These are phyloP conservation scores for Nakazawaea pomicola DNA, from an alignment of 805 yeast genomes.

Conservation along the genomic window DNA sequence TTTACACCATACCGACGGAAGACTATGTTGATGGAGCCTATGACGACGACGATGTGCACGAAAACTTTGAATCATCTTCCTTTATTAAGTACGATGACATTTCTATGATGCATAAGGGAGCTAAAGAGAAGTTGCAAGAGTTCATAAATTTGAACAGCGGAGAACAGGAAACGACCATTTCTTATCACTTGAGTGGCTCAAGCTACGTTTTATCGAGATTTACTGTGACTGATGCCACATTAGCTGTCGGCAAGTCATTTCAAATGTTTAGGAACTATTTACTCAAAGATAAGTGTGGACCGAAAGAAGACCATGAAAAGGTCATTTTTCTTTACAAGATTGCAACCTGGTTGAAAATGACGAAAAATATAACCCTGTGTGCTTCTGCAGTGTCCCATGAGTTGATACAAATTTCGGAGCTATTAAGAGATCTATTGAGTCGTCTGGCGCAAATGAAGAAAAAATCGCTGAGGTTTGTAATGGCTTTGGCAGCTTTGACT, in stretches of 20 bases:
- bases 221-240: not conserved
- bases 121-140: not conserved
- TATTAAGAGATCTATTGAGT: not conserved
- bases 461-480: not conserved
- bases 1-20: not conserved
- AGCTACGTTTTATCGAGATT: not conserved
- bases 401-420: not conserved
- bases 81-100: constrained; percentile 21
- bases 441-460: not conserved
- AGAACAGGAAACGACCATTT: not conserved
- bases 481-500: not conserved
- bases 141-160: not conserved
- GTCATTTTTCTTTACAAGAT: not conserved
- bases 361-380: not conserved
- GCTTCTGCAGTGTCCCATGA: not conserved
- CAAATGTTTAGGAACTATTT: not conserved
- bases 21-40: not conserved
- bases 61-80: not conserved
- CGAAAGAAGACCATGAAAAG: not conserved
- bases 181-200: not conserved
- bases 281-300: not conserved
- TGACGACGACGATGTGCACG: not conserved
- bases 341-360: not conserved
- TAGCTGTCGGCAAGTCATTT: not conserved
- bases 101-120: not conserved